Conservation (phyloP, 805 yeast genomes). For the Blastobotrys attinorum region DNA sequence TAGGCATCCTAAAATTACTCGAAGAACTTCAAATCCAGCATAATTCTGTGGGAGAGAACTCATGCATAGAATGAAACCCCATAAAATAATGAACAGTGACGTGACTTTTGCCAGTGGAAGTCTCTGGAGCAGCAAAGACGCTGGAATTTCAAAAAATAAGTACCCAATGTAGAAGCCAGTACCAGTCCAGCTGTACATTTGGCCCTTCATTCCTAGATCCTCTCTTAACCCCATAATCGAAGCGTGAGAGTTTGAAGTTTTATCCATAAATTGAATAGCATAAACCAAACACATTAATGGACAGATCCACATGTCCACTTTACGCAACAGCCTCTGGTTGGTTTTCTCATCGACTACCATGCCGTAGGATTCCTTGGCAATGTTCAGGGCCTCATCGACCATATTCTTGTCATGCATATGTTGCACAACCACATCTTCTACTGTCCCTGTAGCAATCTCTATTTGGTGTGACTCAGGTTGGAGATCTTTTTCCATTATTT, state of each 20-base stretch:
- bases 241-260: constrained; percentile 43
- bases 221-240: constrained; percentile 44
- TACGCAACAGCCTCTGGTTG: constrained; percentile 34
- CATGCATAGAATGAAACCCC: constrained; percentile 55
- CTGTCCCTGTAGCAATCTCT: too few relatives aligned
- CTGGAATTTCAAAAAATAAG: constrained; percentile 46
- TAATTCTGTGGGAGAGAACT: constrained; percentile 40
- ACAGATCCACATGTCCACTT: constrained; percentile 43
- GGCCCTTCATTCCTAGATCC: constrained; percentile 40
- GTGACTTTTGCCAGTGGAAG: constrained; percentile 50
- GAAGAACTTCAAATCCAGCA: constrained; percentile 39
- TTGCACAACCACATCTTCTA: background rate
- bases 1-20: constrained; percentile 44
- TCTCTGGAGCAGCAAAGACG: constrained; percentile 40
- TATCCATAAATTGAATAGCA: constrained; percentile 55
- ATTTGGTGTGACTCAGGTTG: too few relatives aligned
- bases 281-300: constrained; percentile 45
- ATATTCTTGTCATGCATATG: background rate
- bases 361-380: constrained; percentile 10
- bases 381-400: constrained; percentile 5
- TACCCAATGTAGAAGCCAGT: constrained; percentile 60
- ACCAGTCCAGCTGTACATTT: constrained; percentile 42
- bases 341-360: constrained; percentile 13
- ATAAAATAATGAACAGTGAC: constrained; percentile 41
- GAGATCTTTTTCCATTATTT: too few relatives aligned